Base-by-base conservation (phyloP, 352 stramenopile genomes). In the Globisporangium yorkense region DNA sequence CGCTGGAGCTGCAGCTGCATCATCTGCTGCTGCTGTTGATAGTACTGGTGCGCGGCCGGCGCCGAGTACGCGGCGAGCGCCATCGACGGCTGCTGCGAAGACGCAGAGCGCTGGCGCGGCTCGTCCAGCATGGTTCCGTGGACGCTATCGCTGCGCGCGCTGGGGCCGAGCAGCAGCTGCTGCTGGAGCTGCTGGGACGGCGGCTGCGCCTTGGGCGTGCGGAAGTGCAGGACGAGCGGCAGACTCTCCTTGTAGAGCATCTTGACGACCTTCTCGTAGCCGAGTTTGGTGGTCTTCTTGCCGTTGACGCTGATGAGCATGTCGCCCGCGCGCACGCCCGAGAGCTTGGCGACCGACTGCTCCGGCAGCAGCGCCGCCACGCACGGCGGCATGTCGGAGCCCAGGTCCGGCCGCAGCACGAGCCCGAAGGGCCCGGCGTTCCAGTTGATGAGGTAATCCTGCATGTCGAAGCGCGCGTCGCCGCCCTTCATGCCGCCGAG, bases 361-460 rank as follows among this genome's bases (percentile, higher is more conserved):
- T 87, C 80, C 16, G 78, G 80, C 51, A 92, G 70, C 56, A 92
- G 60, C 57, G 88, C 74, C 51, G 67, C 70, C 49, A 92, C 82
- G 40, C 88, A 77, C n/a, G 82, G 82, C 29, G 82, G 80, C 80
- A 89, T 88, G 66, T 92, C 82, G 4, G 66, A 59, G 49, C 82
- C 82, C 41, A 89, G 64, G 39, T 89, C 82, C 7, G 82, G 77
- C 15, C 78, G 80, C 57, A 92, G 65, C 50, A 90, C 77, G 35
- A 92, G 69, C 43, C 82, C 82, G n/a, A 92, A 71, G 29, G 82
- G 82, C 0, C 82, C 82, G 13, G 77, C 75, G 62, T 92, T 88
- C 82, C 82, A 92, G 62, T 92, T 90, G 68, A 92, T 90, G 50
- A 89, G 78, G 70, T 89, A 92, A 59, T 92, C 82, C 61, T 85